A percentile compares a stretch with the other conserved stretches of the same genome.
Evolutionary conservation across 1,139 yeast genomes (phyloP).

Genomic region (Insectozyma bohioensis): DNA sequence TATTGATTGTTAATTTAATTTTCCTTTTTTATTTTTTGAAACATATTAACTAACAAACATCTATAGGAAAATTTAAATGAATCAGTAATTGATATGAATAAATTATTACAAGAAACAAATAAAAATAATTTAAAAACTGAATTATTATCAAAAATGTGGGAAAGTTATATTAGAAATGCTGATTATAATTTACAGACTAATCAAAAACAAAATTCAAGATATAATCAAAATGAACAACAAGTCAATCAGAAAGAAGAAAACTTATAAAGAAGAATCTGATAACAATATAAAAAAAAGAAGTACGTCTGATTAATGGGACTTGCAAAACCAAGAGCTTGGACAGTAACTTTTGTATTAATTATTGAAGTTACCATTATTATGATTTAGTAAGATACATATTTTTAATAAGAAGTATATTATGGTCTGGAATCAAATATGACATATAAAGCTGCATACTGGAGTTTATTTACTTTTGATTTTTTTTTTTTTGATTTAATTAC

Average conservation of each 20-base stretch:
- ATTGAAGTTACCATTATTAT: too few species aligned
- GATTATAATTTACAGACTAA: slow-evolving; percentile 74
- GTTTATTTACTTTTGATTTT: too few species aligned
- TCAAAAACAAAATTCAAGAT: slow-evolving; percentile 35
- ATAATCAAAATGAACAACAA: slow-evolving; percentile 15
- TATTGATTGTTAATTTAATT: too few species aligned
- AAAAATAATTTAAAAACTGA: slow-evolving; percentile 70
- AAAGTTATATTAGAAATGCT: slow-evolving; percentile 69
- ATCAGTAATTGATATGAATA: slow-evolving; percentile 64
- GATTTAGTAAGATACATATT: too few species aligned
- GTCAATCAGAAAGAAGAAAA: not conserved
- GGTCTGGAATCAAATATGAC: too few species aligned
- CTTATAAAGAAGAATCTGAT: not conserved
- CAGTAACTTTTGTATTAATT: too few species aligned
- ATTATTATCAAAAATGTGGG: slow-evolving; percentile 79
- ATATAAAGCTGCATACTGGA: too few species aligned
- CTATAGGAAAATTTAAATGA: slow-evolving; percentile 66
- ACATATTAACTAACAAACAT: slow-evolving; percentile 5
- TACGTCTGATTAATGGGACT: too few species aligned
- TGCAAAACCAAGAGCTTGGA: not conserved
- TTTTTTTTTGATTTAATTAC: too few species aligned
- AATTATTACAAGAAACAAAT: slow-evolving; percentile 59
- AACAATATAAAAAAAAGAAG: too few species aligned
- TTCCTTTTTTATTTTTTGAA: too few species aligned
- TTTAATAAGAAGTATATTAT: too few species aligned